Base-by-base conservation (phyloP, 768 basidiomycete species). In the Clathrus columnatus region DNA sequence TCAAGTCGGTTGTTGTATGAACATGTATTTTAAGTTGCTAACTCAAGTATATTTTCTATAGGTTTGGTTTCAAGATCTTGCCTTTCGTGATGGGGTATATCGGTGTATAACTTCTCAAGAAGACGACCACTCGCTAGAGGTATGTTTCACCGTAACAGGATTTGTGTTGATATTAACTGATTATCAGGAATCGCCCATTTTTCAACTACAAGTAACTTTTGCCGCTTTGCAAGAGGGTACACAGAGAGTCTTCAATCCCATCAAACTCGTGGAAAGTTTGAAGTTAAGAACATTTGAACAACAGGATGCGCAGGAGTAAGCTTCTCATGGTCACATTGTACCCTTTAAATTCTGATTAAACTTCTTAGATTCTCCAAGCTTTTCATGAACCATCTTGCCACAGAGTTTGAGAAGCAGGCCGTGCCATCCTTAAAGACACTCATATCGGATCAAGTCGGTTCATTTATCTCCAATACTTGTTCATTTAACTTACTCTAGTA, bases 241-340 rank as follows among this genome's bases (percentile, higher is more conserved):
- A 3, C 75, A 82, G 61, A 77, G 68, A 48, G 81, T 85, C 0
- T 93, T 87, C 65, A 91, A 97, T 68, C 95, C 95, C 0, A 70
- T 73, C 16, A 86, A 84, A 59, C 78, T 98, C 14, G 87, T 94
- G 5, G 85, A 93, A 65, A 90, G 90, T 61, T 72, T 98, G 51
- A 79, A 84, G 56, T 72, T 98, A 36, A 79, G 85, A 18, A 83
- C 84, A 1, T 76, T 84, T 4, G 89, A 96, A 64, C 95, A 98
- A 64, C 94, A 97, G 69, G 95, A 98, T 71, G 93, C 95, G 27
- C 91, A 94, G 69, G 95, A 98, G 91, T 96, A 63, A 52, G 81
- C 65, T 24, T 23, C 41, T 18, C 21, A 54, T 28, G 50, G 48
- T 55, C 55, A 32, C 16, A 47, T 29, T 21, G 46, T 16, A 27